Conservation (phyloP, 176 grass and related monocot genomes). For the Oryza punctata region DNA sequence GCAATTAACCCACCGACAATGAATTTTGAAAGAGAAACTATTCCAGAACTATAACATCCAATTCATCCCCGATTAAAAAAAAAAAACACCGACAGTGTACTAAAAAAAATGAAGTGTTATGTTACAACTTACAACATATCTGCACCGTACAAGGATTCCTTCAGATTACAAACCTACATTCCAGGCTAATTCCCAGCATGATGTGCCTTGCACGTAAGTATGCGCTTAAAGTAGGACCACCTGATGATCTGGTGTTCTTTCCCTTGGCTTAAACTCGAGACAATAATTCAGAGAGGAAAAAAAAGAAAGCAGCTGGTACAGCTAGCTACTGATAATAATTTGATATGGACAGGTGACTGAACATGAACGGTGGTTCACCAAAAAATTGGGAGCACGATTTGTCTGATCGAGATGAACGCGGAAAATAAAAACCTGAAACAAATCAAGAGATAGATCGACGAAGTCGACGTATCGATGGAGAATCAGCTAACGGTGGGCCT, state of each 20-base stretch:
- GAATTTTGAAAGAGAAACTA: not conserved
- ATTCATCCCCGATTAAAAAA: not conserved
- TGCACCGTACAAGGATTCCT: not conserved
- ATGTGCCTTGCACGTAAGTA: not conserved
- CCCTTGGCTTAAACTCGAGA: constrained; percentile 1
- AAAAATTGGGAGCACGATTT: not conserved
- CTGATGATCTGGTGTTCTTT: not conserved
- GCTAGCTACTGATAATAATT: not conserved
- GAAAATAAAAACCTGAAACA: not conserved
- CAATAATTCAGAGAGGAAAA: not conserved
- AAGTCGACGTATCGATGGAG: not conserved
- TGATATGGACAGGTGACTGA: not conserved
- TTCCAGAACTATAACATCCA: not conserved
- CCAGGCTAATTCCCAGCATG: not conserved
- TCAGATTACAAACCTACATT: not conserved
- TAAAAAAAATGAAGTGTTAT: too few species aligned
- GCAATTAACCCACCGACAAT: not conserved
- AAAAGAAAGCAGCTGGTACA: not conserved
- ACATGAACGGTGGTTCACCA: not conserved
- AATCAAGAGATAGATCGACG: not conserved
- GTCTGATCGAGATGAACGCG: not conserved
- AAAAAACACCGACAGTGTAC: not conserved
- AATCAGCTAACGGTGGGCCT: not conserved
- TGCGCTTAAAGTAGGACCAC: not conserved
- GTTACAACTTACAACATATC: not conserved